Percentiles rank a stretch among this genome's conserved stretches.
Evolutionary conservation across 805 yeast genomes (phyloP).

Genomic region (Saccharomyces kudriavzevii): DNA sequence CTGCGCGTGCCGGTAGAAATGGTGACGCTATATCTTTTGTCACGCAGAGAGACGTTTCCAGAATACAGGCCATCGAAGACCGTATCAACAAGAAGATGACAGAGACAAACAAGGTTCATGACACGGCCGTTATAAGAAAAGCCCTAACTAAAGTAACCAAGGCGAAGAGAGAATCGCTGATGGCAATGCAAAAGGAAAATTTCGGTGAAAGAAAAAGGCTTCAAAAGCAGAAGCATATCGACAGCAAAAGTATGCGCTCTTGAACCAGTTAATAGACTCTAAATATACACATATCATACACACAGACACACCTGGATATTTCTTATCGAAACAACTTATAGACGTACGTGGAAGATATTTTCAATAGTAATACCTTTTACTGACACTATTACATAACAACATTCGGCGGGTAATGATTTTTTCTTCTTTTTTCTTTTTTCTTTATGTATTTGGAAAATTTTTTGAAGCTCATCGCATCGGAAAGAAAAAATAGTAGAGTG

Average conservation of each 20-base stretch:
- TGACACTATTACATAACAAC: not conserved
- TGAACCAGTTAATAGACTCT: not conserved
- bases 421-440: not conserved
- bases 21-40: constrained; percentile 82
- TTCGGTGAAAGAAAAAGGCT: constrained; percentile 68
- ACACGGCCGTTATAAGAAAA: constrained; percentile 65
- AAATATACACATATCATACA: not conserved
- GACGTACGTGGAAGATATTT: not conserved
- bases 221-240: constrained; percentile 36
- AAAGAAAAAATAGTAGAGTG: not conserved
- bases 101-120: constrained; percentile 62
- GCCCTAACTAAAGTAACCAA: constrained; percentile 61
- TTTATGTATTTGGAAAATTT: constrained; percentile 10
- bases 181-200: constrained; percentile 88
- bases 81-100: constrained; percentile 74
- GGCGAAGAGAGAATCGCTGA: constrained; percentile 82
- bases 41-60: constrained; percentile 73
- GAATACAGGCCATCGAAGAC: constrained; percentile 80
- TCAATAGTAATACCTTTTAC: not conserved
- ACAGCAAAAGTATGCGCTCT: constrained; percentile 11
- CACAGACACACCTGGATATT: not conserved
- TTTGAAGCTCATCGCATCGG: constrained; percentile 18
- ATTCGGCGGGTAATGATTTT: not conserved
- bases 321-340: not conserved
- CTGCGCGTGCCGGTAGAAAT: constrained; percentile 92